Evolutionary conservation across 257 asterid genomes (phyloP), one percentile per base, ranked within the genome.

Genomic region (Solanum lycopersicoides): DNA sequence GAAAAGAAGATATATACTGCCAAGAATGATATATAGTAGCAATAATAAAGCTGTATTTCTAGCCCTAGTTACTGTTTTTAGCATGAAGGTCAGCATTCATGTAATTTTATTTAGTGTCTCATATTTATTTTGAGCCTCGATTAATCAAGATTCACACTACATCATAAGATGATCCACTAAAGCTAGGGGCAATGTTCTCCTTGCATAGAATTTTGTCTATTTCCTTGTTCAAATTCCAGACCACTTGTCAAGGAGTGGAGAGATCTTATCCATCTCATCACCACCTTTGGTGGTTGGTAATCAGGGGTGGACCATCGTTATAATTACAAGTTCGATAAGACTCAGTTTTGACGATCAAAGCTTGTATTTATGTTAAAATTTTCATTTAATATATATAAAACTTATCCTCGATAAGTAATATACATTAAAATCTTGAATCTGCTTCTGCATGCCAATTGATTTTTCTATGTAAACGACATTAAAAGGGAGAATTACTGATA

Each of bases 221-320:
- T 30, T 12, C 23, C 2, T 8, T 3, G 3, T 6, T 69, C 12
- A 0, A 69, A 69, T 30, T 1, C 3, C 21, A 30, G 1, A 6
- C 3, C 5, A 32, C 14, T 71, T 10, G 7, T 0, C 7, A 71
- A 72, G 7, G 25, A 16, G 1, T 4, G 9, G 4, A 72, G 79
- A 21, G 3, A 34, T 18, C 1, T 20, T 34, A 69, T 34, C 0
- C 4, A 72, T 72, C 14, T 5, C 14, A 72, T 72, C 15, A 34
- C 1, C 0, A 0, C 1, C 3, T 15, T 7, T 32, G 41, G 13
- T 15, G 41, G 12, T 3, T 32, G 41, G 6, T 15, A 69, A 69
- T 69, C n/a, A 7, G 0, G n/a, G 9, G 1, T 30, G 41, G n/a
- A 15, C 2, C 2, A 15, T 4, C 0, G 12, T 30, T 68, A 68